Evolutionary conservation across 2,329 filamentous ascomycete species (phyloP).

Genomic region (Bipolaris cookei): DNA sequence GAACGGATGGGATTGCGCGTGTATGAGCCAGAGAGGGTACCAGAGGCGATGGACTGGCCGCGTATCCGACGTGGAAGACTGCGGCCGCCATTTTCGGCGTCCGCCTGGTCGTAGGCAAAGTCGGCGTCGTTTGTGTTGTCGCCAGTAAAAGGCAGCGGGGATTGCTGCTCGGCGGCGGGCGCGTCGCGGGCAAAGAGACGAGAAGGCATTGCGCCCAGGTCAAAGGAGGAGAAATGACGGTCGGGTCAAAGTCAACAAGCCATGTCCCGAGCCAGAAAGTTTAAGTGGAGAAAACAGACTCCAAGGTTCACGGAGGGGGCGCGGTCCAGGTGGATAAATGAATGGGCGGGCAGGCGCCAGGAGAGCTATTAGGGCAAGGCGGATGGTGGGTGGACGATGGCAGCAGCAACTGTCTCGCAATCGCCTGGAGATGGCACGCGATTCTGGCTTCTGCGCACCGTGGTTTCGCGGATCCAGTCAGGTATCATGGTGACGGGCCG

Average conservation of each 20-base stretch:
- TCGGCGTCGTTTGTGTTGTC: slow-evolving; percentile 40
- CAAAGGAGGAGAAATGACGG: slow-evolving; percentile 1
- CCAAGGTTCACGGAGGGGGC: not conserved
- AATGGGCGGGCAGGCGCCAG: slow-evolving; percentile 3
- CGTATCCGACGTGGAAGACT: slow-evolving; percentile 38
- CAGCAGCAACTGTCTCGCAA: not conserved
- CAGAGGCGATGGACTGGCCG: slow-evolving; percentile 32
- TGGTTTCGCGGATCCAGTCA: not conserved
- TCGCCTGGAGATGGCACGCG: not conserved
- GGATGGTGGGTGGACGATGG: not conserved
- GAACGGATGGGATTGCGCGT: slow-evolving; percentile 69
- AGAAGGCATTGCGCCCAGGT: slow-evolving; percentile 28
- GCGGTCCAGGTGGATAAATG: slow-evolving; percentile 3
- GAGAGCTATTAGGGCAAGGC: slow-evolving; percentile 5
- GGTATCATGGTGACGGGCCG: slow-evolving; percentile 8
- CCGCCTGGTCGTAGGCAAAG: slow-evolving; percentile 29
- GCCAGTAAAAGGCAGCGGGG: slow-evolving; percentile 41
- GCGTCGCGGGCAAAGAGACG: slow-evolving; percentile 31
- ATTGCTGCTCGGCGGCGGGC: slow-evolving; percentile 26
- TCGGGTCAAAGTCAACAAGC: slow-evolving; percentile 5
- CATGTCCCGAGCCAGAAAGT: slow-evolving; percentile 8
- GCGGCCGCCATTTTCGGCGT: slow-evolving; percentile 32
- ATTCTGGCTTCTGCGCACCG: not conserved
- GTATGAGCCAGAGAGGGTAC: slow-evolving; percentile 39
- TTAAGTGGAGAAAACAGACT: not conserved